Base-by-base conservation (phyloP, 352 stramenopile species). In the Pythium apleroticum region DNA sequence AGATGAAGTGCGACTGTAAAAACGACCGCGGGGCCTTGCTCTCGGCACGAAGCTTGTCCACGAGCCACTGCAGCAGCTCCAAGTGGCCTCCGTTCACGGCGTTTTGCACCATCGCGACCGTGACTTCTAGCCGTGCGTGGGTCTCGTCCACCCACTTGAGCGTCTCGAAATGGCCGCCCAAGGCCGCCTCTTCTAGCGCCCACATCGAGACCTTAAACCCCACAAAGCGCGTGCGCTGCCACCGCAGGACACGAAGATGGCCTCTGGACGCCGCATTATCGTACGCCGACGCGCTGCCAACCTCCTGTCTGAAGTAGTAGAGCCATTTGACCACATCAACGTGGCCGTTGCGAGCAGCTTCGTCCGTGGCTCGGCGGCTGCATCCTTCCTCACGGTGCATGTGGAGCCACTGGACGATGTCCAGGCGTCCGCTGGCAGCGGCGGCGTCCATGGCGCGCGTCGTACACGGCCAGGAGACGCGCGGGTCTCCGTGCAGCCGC, bases 321-420 rank as follows among this genome's bases (percentile, higher is more conserved):
- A 69, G 41, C 37, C 52, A 69, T 20, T 54, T 33, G 9, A 64
- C 45, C 35, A 69, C 30, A 0, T 63, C 33, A 6, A 59, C 33
- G 22, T 69, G 62, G 20, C 62, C 62, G 2, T 39, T 28, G 17
- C 25, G 10, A 1, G 55, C 62, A 0, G 62, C 55, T 15, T 11
- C 19, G 19, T 59, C 55, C 62, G 63, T 63, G 1, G 54, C 54
- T 0, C 6, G 6, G 1, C 5, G 7, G 12, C 33, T 54, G 22
- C 54, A 63, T 14, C 62, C 62, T 37, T 69, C 62, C 3, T 37
- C 46, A 9, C 62, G 62, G 24, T 69, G 41, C 19, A 28, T 24
- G 14, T 69, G 45, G 1, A 69, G 55, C 45, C 48, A 69, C 50
- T 57, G 62, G 20, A 59, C 31, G 30, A 69, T 63, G 4, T 56